Evolutionary conservation across 202 grass and related monocot genomes (phyloP).

Genomic region (Cymbopogon flexuosus): DNA sequence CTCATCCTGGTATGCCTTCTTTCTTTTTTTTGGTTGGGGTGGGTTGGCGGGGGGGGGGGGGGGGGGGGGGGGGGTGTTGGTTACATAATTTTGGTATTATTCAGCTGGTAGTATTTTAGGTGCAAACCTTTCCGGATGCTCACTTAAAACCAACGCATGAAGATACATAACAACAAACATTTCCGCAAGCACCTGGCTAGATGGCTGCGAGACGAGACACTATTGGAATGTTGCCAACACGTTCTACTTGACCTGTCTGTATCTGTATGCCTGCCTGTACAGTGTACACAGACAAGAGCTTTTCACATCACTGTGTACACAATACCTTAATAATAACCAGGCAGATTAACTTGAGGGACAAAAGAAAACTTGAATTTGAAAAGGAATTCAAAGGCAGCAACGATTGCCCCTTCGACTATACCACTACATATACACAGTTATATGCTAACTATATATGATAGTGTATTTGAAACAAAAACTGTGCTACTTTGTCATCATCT

Average conservation of each 20-base stretch:
- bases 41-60: too few species aligned
- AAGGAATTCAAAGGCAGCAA: background rate
- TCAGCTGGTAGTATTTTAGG: background rate
- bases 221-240: background rate
- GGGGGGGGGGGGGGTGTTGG: too few species aligned
- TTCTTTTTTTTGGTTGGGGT: too few species aligned
- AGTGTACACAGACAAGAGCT: background rate
- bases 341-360: background rate
- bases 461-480: background rate
- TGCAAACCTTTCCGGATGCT: background rate
- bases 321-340: background rate
- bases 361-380: background rate
- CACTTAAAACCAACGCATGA: background rate
- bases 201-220: too few species aligned
- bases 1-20: too few species aligned
- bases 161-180: background rate
- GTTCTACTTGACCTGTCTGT: background rate
- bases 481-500: background rate
- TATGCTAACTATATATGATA: background rate
- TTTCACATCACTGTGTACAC: background rate
- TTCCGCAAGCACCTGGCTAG: too few species aligned
- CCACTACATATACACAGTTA: slow-evolving; percentile 33
- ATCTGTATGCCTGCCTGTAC: too few species aligned
- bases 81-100: background rate
- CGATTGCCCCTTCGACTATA: slow-evolving; percentile 1